A percentile compares a stretch with the other conserved stretches of the same genome.
Evolutionary conservation across 257 asterid genomes (phyloP).

Genomic region (Mitragyna speciosa): DNA sequence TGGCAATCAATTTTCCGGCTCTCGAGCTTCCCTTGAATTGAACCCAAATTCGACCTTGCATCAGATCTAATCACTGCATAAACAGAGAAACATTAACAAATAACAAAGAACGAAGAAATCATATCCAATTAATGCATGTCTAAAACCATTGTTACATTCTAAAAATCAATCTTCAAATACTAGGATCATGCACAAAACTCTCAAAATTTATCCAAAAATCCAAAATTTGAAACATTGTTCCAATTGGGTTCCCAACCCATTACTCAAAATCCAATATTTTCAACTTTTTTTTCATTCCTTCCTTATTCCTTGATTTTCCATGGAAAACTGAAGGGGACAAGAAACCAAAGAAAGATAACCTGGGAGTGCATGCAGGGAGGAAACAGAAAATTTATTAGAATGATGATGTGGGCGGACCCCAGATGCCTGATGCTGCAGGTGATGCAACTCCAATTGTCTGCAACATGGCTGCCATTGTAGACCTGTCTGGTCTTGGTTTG

Average conservation of each 20-base stretch:
- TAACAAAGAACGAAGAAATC: not conserved
- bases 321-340: not conserved
- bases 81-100: conserved; percentile 7
- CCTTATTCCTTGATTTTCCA: not conserved
- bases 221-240: not conserved
- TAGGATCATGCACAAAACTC: conserved; percentile 1
- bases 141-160: too few relatives aligned
- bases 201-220: not conserved
- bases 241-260: conserved; percentile 1
- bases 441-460: conserved; percentile 52
- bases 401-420: conserved; percentile 49
- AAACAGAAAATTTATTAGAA: conserved; percentile 30
- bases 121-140: not conserved
- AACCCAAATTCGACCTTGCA: conserved; percentile 34
- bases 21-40: conserved; percentile 33
- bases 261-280: conserved; percentile 13
- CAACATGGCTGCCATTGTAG: conserved; percentile 53
- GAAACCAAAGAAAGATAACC: conserved; percentile 16
- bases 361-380: conserved; percentile 31
- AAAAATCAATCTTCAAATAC: not conserved
- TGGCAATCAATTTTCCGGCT: conserved; percentile 33
- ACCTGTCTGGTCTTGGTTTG: not conserved
- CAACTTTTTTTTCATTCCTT: not conserved
- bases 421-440: conserved; percentile 19
- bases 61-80: conserved; percentile 50